Evolutionary conservation across 2,329 filamentous ascomycete genomes (phyloP).

Genomic region (Diaporthe vaccinii): DNA sequence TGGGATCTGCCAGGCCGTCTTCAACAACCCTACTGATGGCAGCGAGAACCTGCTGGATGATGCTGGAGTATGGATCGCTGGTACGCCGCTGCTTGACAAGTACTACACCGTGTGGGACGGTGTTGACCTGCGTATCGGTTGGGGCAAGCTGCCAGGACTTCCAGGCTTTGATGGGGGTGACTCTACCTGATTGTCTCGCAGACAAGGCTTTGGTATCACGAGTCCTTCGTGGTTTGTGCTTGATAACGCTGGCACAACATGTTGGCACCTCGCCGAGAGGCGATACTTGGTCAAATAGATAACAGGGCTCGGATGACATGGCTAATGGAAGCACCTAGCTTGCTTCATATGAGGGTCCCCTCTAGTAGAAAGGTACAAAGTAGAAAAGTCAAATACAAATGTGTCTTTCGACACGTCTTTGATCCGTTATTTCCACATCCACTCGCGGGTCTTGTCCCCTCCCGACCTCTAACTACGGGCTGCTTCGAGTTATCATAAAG

Average conservation of each 20-base stretch:
- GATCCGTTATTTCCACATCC: too few relatives aligned
- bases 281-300: not conserved
- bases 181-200: not conserved
- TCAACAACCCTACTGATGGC: constrained; percentile 44
- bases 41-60: constrained; percentile 41
- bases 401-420: too few relatives aligned
- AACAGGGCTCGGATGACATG: not conserved
- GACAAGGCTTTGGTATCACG: not conserved
- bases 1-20: constrained; percentile 51
- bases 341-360: too few relatives aligned
- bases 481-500: too few relatives aligned
- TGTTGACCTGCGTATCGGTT: constrained; percentile 46
- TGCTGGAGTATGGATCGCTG: constrained; percentile 49
- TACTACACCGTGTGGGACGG: constrained; percentile 55
- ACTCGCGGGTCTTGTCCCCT: too few relatives aligned
- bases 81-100: constrained; percentile 50
- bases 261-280: fast-evolving
- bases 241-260: too few relatives aligned
- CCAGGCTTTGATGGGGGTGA: not conserved
- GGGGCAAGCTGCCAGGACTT: constrained; percentile 28
- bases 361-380: too few relatives aligned
- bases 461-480: too few relatives aligned
- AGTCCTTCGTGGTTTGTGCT: too few relatives aligned
- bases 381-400: too few relatives aligned
- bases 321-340: fast-evolving